phyloP scores from a whole-genome alignment of 1,284 basidiomycete genomes.

The Taiwanofungus camphoratus region DNA sequence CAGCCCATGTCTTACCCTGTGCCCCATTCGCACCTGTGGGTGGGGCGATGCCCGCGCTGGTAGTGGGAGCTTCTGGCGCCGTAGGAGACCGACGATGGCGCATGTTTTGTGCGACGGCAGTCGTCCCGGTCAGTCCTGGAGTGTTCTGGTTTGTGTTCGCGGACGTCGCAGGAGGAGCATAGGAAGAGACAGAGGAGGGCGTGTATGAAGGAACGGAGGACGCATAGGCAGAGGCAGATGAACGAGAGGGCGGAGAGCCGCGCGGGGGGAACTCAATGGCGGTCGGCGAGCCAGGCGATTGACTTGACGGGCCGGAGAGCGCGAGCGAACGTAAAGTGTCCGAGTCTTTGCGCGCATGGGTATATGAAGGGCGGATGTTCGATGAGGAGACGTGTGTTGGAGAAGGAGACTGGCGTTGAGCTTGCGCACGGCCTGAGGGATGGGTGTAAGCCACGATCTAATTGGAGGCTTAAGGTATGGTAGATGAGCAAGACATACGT shows the following conservation, averaged over 20 bases:
- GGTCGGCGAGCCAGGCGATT: slow-evolving; percentile 34
- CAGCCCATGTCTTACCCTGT: slow-evolving; percentile 43
- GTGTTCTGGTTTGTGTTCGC: neutral
- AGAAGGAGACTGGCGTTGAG: slow-evolving; percentile 21
- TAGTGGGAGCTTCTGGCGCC: slow-evolving; percentile 51
- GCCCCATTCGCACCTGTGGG: slow-evolving; percentile 1
- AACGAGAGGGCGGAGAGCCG: slow-evolving; percentile 21
- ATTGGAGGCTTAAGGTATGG: neutral
- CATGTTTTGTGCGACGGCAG: slow-evolving; percentile 4
- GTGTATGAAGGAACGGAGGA: too few species aligned
- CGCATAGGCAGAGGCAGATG: slow-evolving; percentile 19
- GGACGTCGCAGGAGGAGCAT: too few species aligned
- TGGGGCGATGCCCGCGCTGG: slow-evolving; percentile 31
- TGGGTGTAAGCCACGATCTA: neutral
- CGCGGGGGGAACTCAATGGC: slow-evolving; percentile 31
- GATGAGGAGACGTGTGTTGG: slow-evolving; percentile 29
- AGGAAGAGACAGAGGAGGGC: too few species aligned
- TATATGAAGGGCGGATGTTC: slow-evolving; percentile 26
- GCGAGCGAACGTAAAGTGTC: slow-evolving; percentile 57
- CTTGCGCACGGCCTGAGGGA: slow-evolving; percentile 5
- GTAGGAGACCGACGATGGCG: slow-evolving; percentile 55
- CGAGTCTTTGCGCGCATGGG: slow-evolving; percentile 63
- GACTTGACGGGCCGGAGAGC: too few species aligned
- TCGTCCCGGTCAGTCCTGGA: neutral
- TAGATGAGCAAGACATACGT: slow-evolving; percentile 26